Evolutionary conservation across 495 filamentous ascomycete genomes (phyloP), one percentile per base, ranked within the genome.

Genomic region (Podospora bellae-mahoneyi): DNA sequence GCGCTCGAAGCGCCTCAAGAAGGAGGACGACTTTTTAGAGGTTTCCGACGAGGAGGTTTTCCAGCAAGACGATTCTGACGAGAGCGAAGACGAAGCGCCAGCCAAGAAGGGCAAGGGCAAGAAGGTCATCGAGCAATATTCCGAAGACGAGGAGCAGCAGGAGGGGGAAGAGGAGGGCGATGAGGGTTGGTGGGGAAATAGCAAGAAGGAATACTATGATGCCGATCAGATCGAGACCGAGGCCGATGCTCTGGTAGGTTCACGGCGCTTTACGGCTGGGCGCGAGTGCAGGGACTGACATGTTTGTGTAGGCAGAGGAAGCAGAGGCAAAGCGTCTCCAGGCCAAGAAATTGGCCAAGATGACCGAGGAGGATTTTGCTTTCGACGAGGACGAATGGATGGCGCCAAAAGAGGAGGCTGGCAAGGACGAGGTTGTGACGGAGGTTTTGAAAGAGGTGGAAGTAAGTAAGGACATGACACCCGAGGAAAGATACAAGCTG

Each of bases 301-400:
- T 48, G 13, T 48, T 3, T 16, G 39, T 64, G 27, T 57, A 75
- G 73, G 93, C 93, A 71, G 95, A 99, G 82, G 96, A 98, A 77
- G 85, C 86, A 6, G 95, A 98, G 74, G 95, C 94, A 27, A 87
- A 87, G 72, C 82, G 93, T 59, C 76, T 98, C 30, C 95, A 98
- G 78, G 86, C 92, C 75, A 97, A 96, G 84, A 93, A 92, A 71
- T 76, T 97, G 60, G 82, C 91, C 72, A 87, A 88, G 67, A 92
- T 97, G 89, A 84, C 88, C 18, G 93, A 95, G 73, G 91, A 88
- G 55, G 96, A 99, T 75, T 98, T 96, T 73, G 88, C 91, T 1
- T 96, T 97, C 65, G 92, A 97, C 70, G 92, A 96, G 76, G 84
- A 85, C 54, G 92, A 94, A 65, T 97, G 94, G 95, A 70, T 86